Conservation (phyloP, 495 filamentous ascomycete species). For the Daldinia childiae region DNA sequence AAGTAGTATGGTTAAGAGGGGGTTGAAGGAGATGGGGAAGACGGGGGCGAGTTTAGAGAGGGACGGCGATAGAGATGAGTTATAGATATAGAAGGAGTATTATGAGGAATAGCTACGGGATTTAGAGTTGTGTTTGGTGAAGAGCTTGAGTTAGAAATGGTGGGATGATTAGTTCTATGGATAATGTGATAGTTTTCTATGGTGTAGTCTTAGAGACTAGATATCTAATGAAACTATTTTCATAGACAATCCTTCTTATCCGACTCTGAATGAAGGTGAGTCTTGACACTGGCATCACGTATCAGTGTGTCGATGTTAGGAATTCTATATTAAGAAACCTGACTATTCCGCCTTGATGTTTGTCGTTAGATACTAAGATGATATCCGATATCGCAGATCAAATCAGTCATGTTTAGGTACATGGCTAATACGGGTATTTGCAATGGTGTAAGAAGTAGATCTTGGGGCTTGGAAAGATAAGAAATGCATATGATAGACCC, state of each 20-base stretch:
- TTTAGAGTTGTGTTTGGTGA: no score
- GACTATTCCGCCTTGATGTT: no score
- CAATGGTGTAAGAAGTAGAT: neutral
- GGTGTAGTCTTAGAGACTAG: no score
- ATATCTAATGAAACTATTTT: no score
- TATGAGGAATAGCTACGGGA: neutral
- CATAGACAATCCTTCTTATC: no score
- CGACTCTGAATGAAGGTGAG: no score
- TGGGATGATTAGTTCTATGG: neutral
- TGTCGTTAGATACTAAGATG: no score
- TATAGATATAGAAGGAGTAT: constrained; percentile 42
- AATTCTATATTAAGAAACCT: no score
- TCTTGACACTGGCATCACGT: no score
- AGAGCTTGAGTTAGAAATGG: neutral
- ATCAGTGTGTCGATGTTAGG: no score
- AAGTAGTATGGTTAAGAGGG: constrained; percentile 78
- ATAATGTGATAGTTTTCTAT: neutral
- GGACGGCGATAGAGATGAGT: constrained; percentile 43
- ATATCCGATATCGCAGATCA: constrained; percentile 9
- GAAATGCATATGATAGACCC: constrained; percentile 15
- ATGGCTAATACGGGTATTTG: neutral
- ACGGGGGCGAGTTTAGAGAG: constrained; percentile 26
- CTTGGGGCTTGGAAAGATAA: constrained; percentile 3
- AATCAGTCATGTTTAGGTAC: neutral
- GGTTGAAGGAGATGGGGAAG: constrained; percentile 51